Percentiles rank a stretch among this genome's conserved stretches.
Conservation (phyloP, 441 rosid species). For the Flueggea neowawraea region DNA sequence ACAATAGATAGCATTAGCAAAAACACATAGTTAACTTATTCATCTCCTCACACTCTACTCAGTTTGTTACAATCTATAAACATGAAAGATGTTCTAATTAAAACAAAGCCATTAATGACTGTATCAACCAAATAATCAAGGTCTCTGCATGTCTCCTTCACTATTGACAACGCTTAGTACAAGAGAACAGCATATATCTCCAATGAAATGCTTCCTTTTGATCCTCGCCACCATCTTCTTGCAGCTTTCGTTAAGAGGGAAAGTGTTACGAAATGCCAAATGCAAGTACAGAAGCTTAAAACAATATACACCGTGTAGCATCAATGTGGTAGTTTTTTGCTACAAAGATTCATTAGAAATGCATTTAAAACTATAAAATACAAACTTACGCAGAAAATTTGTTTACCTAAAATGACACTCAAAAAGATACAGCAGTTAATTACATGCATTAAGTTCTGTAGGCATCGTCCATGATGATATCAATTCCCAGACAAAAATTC, state of each 20-base stretch:
- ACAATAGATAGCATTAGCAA: neutral
- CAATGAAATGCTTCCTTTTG: too few species aligned
- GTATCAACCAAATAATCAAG: neutral
- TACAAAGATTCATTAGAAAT: conserved; percentile 22
- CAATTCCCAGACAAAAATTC: conserved; percentile 45
- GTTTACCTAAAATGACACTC: conserved; percentile 9
- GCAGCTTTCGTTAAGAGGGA: too few species aligned
- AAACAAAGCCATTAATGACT: neutral
- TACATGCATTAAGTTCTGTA: conserved; percentile 86
- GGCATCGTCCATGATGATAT: conserved; percentile 72
- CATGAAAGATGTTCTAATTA: neutral
- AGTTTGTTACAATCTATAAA: neutral
- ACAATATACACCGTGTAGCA: too few species aligned
- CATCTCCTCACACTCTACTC: neutral
- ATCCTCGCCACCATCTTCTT: too few species aligned
- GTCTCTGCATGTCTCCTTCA: too few species aligned
- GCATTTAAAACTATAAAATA: conserved; percentile 5
- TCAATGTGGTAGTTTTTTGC: conserved; percentile 47
- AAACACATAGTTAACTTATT: neutral
- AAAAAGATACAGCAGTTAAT: conserved; percentile 19
- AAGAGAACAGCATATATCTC: too few species aligned
- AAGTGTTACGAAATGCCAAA: too few species aligned
- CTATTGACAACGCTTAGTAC: too few species aligned
- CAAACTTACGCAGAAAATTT: conserved; percentile 3
- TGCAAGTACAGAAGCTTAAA: too few species aligned